These are phyloP conservation scores for Coemansia sp. DNA, from an alignment of 192 early-diverging fungal species.

Conservation along the genomic window DNA sequence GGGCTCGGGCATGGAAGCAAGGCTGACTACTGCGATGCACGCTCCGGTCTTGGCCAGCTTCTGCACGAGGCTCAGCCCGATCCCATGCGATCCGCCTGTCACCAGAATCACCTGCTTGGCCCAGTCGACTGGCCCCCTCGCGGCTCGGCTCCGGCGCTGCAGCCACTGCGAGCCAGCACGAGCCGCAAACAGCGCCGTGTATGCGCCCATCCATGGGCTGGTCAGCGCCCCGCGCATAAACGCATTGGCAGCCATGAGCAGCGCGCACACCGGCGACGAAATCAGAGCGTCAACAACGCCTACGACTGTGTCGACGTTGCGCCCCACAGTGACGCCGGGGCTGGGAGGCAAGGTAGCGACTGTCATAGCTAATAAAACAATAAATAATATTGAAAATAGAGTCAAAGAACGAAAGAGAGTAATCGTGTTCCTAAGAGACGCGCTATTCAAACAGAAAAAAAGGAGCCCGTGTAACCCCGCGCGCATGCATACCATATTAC, in stretches of 20 bases:
- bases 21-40: constrained; percentile 40
- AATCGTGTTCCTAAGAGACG: not conserved
- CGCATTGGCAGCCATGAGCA: constrained; percentile 11
- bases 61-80: constrained; percentile 39
- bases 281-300: not conserved
- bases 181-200: constrained; percentile 15
- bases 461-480: not conserved
- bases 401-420: not conserved
- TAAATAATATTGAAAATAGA: not conserved
- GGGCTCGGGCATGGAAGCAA: constrained; percentile 17
- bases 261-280: constrained; percentile 15
- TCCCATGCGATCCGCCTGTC: constrained; percentile 50
- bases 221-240: constrained; percentile 5
- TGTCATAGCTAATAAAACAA: not conserved
- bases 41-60: constrained; percentile 14
- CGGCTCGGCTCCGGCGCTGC: not conserved
- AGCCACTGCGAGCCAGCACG: not conserved
- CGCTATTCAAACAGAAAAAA: not conserved
- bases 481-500: not conserved
- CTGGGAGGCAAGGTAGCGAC: not conserved
- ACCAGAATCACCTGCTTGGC: constrained; percentile 33
- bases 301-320: constrained; percentile 39
- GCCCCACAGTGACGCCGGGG: constrained; percentile 16
- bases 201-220: constrained; percentile 16
- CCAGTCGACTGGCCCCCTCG: constrained; percentile 29